Evolutionary conservation across 768 basidiomycete species (phyloP).

Genomic region (Boletales sp.): DNA sequence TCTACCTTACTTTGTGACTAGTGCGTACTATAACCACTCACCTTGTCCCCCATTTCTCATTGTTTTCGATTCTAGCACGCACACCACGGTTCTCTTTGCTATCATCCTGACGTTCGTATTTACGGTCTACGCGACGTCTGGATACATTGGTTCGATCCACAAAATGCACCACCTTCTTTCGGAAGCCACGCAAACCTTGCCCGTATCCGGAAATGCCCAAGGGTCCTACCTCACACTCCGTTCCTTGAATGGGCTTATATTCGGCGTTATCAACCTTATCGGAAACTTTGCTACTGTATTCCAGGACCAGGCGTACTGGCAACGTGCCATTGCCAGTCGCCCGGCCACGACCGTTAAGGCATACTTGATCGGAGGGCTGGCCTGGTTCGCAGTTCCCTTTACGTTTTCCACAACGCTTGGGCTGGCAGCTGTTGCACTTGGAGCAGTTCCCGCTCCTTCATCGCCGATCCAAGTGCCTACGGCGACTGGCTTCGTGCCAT

Average conservation of each 20-base stretch:
- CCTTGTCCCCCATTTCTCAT: not conserved
- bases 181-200: constrained; percentile 47
- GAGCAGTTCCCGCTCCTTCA: constrained; percentile 34
- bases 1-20: constrained; percentile 85
- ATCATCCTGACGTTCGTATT: constrained; percentile 79
- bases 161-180: constrained; percentile 79
- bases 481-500: constrained; percentile 47
- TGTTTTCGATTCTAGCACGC: constrained; percentile 50
- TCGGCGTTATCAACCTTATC: constrained; percentile 84
- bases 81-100: constrained; percentile 81
- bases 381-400: constrained; percentile 92
- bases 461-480: constrained; percentile 36
- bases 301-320: constrained; percentile 82
- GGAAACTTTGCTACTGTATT: constrained; percentile 75
- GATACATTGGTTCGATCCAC: constrained; percentile 72
- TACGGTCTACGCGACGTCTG: constrained; percentile 77
- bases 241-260: constrained; percentile 73
- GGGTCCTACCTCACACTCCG: constrained; percentile 85
- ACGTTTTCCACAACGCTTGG: constrained; percentile 85
- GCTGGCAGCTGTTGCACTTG: constrained; percentile 80
- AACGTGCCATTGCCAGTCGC: constrained; percentile 83
- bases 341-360: constrained; percentile 88
- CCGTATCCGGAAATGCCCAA: constrained; percentile 77
- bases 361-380: constrained; percentile 83
- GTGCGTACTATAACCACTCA: constrained; percentile 38